Base-by-base conservation (phyloP, 441 rosid genomes). In the Corymbia citriodora region DNA sequence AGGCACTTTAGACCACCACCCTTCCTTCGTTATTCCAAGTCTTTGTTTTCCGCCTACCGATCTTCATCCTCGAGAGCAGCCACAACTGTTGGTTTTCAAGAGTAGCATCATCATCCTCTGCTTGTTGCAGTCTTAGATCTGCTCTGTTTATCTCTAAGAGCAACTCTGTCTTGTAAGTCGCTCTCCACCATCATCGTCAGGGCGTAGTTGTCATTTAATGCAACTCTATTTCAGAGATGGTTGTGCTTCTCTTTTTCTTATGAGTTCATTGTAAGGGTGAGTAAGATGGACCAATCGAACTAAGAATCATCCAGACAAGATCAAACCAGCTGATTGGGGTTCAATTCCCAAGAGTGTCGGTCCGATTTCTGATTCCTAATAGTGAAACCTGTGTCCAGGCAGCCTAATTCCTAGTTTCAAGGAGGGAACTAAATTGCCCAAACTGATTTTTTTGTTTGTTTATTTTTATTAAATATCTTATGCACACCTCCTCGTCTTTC, bases 121-220 rank as follows among this genome's bases (percentile, higher is more conserved):
- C 33, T 29, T 63, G 70, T 63, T 63, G 70, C 70, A 3, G 70
- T 63, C 70, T 1, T 63, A 63, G 33, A 29, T 63, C 70, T 29
- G 70, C 31, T 63, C 70, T 27, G 17, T 33, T 63, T 63, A 13
- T 63, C 70, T n/a, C 0, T 13, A 61, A 61, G 68, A 61, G 31
- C 68, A 61, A 59, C 15, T 59, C 65, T 10, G 25, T 59, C 65
- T 59, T 29, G 65, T 59, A 3, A 59, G 65, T 59, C 1, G 0
- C n/a, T 25, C 65, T 59, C n/a, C n/a, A 0, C 2, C 2, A 0
- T 59, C 65, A 6, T 59, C 65, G 65, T 59, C 3, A 2, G n/a
- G n/a, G 65, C 15, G 65, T 40, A 21, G 27, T 21, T 8, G 61
- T 55, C 65, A 9, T 59, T 25, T 59, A 59, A 59, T 29, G 65